Evolutionary conservation across 140 eudicot species (phyloP).

Genomic region (Oenanthe javanica): DNA sequence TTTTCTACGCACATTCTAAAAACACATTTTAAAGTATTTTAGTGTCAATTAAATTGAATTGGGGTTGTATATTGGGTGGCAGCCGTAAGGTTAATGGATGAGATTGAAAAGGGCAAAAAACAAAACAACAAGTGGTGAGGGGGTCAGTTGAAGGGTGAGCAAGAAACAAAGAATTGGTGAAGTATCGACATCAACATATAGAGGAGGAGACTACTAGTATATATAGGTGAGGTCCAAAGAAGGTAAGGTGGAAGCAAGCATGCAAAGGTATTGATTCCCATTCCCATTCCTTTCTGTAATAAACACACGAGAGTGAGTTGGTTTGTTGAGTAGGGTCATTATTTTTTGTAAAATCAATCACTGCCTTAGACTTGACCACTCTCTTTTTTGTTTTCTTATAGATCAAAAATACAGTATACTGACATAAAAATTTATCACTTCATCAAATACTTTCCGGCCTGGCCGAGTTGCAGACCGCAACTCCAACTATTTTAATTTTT

Average conservation of each 20-base stretch:
- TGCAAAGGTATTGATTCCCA: conserved; percentile 5
- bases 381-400: not conserved
- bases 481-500: too few relatives aligned
- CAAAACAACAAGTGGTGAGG: not conserved
- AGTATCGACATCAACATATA: not conserved
- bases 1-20: too few relatives aligned
- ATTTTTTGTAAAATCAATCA: not conserved
- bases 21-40: too few relatives aligned
- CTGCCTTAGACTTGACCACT: not conserved
- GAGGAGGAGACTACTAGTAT: not conserved
- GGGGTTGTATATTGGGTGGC: not conserved
- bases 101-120: not conserved
- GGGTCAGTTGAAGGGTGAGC: not conserved
- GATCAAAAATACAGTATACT: too few relatives aligned
- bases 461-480: too few relatives aligned
- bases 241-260: not conserved
- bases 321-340: conserved; percentile 2
- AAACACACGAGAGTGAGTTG: not conserved
- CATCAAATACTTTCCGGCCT: too few relatives aligned
- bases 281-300: not conserved
- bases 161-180: not conserved
- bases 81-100: not conserved
- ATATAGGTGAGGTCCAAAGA: not conserved
- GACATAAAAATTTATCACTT: too few relatives aligned
- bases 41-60: not conserved